Evolutionary conservation across 768 basidiomycete genomes (phyloP), one percentile per base, ranked within the genome.

Genomic region (Suillus placidus): DNA sequence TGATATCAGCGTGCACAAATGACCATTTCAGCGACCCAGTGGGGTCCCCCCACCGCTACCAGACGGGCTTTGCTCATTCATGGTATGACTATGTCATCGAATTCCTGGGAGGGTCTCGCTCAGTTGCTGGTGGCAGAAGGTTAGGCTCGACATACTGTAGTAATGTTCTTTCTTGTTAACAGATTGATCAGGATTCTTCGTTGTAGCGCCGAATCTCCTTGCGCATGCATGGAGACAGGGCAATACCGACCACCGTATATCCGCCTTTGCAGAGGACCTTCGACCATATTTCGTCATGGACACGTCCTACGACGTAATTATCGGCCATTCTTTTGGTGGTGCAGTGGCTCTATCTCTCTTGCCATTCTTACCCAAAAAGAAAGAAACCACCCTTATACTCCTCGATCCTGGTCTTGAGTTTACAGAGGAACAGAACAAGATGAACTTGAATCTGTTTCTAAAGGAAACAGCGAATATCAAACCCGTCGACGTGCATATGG

Each of bases 51-150:
- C 6, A 12, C 54, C 12, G 37, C 65, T 38, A 23, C 35, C 30
- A 66, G 63, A 57, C 65, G 51, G n/a, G 62, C 65, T 30, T 40
- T 66, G 14, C 65, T 66, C 51, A 66, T 66, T 20, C 65, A 66
- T 63, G 65, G 65, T 8, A 34, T 66, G 10, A 42, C 47, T n/a
- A 55, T 62, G 35, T 32, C 61, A n/a, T 66, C 65, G 16, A 35
- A 40, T n/a, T 55, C 49, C 37, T 66, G 65, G 62, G 45, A 64
- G 42, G 62, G 65, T 34, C 32, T 66, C 18, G 65, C 65, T 10
- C 49, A 64, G 52, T 14, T 40, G 20, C 55, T 66, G 34, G 62
- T n/a, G 30, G 65, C n/a, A 26, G 49, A 63, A 30, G 65, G 65
- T 65, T 8, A 20, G 61, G 63, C 18, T 55, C 20, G 20, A 12